These are phyloP conservation scores for Paracorniculantispora psalliotae DNA, from an alignment of 2,329 filamentous ascomycete species.

Conservation along the genomic window DNA sequence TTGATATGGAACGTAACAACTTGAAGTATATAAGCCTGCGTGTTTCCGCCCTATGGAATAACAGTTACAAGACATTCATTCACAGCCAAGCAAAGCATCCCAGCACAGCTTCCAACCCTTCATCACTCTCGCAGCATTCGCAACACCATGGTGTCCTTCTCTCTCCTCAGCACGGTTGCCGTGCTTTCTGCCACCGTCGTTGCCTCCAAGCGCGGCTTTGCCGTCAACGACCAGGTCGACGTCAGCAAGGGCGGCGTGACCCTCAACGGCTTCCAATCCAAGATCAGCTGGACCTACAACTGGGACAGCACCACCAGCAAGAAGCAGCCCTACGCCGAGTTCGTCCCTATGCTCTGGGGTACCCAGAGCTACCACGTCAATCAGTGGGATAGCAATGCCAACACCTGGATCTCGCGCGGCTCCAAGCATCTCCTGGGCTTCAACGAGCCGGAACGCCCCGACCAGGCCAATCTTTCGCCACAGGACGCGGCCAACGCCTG, in stretches of 20 bases:
- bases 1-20: too few species aligned
- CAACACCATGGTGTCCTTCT: slow-evolving; percentile 43
- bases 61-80: not conserved
- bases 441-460: slow-evolving; percentile 21
- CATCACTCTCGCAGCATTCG: too few species aligned
- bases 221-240: slow-evolving; percentile 29
- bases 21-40: not conserved
- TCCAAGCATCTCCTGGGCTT: slow-evolving; percentile 21
- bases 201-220: slow-evolving; percentile 48
- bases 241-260: slow-evolving; percentile 19
- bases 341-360: slow-evolving; percentile 22
- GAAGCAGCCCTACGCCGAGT: slow-evolving; percentile 18
- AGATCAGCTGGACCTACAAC: slow-evolving; percentile 23
- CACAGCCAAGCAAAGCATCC: not conserved
- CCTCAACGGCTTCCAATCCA: slow-evolving; percentile 6
- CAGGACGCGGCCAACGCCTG: slow-evolving; percentile 34
- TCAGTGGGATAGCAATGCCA: slow-evolving; percentile 16
- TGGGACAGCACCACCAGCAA: slow-evolving; percentile 21
- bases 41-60: not conserved
- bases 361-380: slow-evolving; percentile 15
- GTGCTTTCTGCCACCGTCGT: slow-evolving; percentile 40
- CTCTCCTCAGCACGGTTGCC: slow-evolving; percentile 46
- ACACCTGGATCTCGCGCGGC: slow-evolving; percentile 14
- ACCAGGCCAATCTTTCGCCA: slow-evolving; percentile 23
- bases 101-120: not conserved